Conservation (phyloP, 257 asterid genomes). For the Solanum habrochaites region DNA sequence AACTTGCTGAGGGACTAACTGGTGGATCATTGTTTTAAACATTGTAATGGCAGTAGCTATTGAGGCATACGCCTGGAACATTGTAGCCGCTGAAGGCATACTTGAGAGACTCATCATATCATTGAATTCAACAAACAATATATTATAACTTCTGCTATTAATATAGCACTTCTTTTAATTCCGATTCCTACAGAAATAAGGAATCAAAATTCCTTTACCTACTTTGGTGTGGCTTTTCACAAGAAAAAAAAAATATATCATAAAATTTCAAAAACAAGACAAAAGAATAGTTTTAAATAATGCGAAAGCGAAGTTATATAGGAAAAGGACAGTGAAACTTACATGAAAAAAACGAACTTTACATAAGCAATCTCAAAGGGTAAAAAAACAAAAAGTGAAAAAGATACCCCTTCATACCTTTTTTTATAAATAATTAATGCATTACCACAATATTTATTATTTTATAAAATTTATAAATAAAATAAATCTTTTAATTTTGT, state of each 20-base stretch:
- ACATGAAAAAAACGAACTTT: background rate
- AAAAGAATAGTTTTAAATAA: background rate
- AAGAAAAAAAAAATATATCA: background rate
- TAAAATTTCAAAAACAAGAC: background rate
- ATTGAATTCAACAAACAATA: background rate
- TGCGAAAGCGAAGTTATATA: background rate
- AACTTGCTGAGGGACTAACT: slow-evolving; percentile 38
- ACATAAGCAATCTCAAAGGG: background rate
- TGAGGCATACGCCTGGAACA: slow-evolving; percentile 57
- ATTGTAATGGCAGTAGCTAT: slow-evolving; percentile 39
- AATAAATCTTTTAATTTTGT: too few relatives aligned
- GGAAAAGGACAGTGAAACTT: background rate
- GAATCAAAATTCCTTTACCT: background rate
- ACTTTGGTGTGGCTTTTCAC: background rate
- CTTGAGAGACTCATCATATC: slow-evolving; percentile 21
- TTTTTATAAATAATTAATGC: too few relatives aligned
- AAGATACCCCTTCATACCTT: too few relatives aligned
- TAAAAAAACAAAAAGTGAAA: background rate
- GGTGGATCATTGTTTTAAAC: slow-evolving; percentile 43
- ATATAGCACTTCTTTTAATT: background rate
- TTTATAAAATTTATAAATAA: too few relatives aligned
- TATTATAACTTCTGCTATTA: background rate
- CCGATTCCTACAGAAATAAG: background rate
- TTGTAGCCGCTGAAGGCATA: slow-evolving; percentile 44
- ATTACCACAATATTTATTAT: too few relatives aligned